Conservation (phyloP, 2,329 filamentous ascomycete species). For the Microdochium trichocladiopsis region DNA sequence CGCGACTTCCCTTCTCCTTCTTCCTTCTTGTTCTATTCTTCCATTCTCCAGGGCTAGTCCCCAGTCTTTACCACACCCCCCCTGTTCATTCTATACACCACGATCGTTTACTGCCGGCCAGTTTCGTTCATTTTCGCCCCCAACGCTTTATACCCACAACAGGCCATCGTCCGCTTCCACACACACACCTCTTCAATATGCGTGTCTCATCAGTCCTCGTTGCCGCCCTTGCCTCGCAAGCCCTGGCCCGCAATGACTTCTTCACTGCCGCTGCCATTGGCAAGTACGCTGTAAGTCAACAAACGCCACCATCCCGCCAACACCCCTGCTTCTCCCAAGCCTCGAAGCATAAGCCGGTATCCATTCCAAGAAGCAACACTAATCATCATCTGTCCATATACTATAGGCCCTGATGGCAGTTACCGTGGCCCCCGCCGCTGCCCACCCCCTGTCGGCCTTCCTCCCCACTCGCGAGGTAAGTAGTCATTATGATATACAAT, state of each 20-base stretch:
- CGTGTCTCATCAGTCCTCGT: neutral
- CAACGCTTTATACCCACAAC: neutral
- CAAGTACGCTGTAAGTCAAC: neutral
- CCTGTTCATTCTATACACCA: conserved; percentile 6
- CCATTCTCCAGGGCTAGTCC: conserved; percentile 8
- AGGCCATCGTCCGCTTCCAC: neutral
- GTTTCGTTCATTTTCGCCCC: neutral
- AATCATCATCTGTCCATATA: neutral
- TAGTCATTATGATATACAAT: neutral
- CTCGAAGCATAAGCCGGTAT: too few relatives aligned
- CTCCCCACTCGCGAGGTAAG: conserved; percentile 5
- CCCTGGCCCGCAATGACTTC: neutral
- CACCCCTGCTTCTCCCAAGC: neutral
- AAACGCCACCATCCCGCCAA: neutral
- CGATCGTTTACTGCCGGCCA: conserved; percentile 6
- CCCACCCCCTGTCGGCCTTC: neutral
- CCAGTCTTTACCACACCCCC: conserved; percentile 6
- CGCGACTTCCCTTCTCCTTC: conserved; percentile 6
- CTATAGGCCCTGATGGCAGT: neutral
- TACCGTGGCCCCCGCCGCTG: neutral
- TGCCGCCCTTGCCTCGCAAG: neutral
- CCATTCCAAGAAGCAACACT: neutral
- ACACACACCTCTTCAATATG: neutral
- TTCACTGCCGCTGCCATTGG: neutral
- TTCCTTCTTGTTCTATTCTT: conserved; percentile 3